Evolutionary conservation across 148 eudicot species (phyloP).

Genomic region (Pouteria glomerata): DNA sequence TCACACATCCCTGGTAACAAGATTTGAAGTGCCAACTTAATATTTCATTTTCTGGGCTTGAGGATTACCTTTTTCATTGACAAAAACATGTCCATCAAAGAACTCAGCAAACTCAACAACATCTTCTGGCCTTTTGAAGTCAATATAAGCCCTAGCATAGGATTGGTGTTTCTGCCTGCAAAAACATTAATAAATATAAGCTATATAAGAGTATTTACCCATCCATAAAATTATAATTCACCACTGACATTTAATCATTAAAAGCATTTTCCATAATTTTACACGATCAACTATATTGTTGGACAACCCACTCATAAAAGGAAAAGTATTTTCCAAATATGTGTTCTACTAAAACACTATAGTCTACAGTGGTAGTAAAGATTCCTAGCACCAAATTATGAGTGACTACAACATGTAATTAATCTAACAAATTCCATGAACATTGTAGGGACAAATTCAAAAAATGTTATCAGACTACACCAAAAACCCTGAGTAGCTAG

Average conservation of each 20-base stretch:
- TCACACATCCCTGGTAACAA: neutral
- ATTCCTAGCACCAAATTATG: neutral
- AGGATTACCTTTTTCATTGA: constrained; percentile 59
- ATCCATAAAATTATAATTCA: neutral
- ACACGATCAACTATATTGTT: neutral
- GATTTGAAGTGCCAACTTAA: neutral
- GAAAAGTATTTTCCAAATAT: neutral
- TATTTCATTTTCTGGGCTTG: neutral
- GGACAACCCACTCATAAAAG: neutral
- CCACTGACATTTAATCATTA: neutral
- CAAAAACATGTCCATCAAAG: constrained; percentile 62
- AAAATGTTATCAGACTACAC: too few species aligned
- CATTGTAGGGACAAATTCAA: neutral
- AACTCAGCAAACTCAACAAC: constrained; percentile 67
- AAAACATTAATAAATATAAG: neutral
- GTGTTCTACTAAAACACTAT: too few species aligned
- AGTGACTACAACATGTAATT: neutral
- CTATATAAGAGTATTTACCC: neutral
- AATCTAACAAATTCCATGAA: neutral
- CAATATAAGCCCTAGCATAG: constrained; percentile 52
- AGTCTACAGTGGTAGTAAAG: too few species aligned
- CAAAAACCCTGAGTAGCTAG: neutral
- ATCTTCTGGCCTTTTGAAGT: constrained; percentile 52
- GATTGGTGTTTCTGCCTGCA: constrained; percentile 46
- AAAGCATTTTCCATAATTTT: neutral